These are phyloP conservation scores for Cladophialophora chaetospira DNA, from an alignment of 2,329 filamentous ascomycete genomes.

Conservation along the genomic window DNA sequence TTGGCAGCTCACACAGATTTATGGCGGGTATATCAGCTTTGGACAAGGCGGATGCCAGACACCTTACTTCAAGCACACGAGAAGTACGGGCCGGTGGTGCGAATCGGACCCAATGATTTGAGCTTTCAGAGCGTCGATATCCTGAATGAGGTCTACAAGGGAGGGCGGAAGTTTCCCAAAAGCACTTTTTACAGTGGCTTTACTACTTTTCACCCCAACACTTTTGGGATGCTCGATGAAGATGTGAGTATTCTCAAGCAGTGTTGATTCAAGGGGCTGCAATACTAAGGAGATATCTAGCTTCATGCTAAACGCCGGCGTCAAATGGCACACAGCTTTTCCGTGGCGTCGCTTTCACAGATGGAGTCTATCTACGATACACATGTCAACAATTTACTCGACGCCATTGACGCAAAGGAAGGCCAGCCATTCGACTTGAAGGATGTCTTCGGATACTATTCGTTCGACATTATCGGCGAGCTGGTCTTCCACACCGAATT, in stretches of 20 bases:
- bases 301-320: constrained; percentile 19
- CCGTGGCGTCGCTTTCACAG: constrained; percentile 15
- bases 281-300: constrained; percentile 5
- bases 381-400: constrained; percentile 16
- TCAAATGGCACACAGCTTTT: constrained; percentile 26
- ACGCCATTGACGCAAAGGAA: constrained; percentile 14
- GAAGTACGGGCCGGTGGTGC: constrained; percentile 23
- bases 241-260: neutral
- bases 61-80: constrained; percentile 32
- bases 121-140: constrained; percentile 61
- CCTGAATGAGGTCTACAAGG: constrained; percentile 51
- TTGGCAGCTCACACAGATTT: constrained; percentile 38
- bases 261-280: neutral
- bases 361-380: constrained; percentile 23
- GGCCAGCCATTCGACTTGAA: constrained; percentile 17
- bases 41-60: constrained; percentile 41
- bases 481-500: constrained; percentile 40
- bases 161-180: constrained; percentile 16
- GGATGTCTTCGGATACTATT: constrained; percentile 24
- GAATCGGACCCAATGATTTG: constrained; percentile 41
- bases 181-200: constrained; percentile 21
- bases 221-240: constrained; percentile 22
- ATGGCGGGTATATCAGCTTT: constrained; percentile 43
- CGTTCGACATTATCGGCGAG: constrained; percentile 40
- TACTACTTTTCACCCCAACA: constrained; percentile 20